phyloP scores from a whole-genome alignment of 352 stramenopile species.

The Phytopythium mirpurense region DNA sequence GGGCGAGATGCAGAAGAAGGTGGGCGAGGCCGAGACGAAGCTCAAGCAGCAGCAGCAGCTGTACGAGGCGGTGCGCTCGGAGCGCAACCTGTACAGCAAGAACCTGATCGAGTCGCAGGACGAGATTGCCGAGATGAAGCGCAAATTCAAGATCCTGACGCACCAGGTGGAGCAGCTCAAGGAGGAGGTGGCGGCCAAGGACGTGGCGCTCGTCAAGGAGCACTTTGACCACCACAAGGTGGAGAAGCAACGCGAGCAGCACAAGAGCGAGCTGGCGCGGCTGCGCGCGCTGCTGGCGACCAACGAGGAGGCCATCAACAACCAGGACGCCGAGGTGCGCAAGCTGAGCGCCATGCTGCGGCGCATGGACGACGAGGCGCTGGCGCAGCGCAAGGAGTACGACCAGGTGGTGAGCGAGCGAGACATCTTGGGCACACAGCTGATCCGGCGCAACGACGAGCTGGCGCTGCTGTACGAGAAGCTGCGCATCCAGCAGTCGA shows the following conservation, averaged over 20 bases:
- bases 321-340: slow-evolving; percentile 93
- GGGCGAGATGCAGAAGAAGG: slow-evolving; percentile 81
- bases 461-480: slow-evolving; percentile 97
- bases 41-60: slow-evolving; percentile 97
- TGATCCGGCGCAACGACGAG: slow-evolving; percentile 96
- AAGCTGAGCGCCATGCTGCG: slow-evolving; percentile 91
- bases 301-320: slow-evolving; percentile 92
- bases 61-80: slow-evolving; percentile 92
- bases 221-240: slow-evolving; percentile 95
- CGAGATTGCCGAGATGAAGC: slow-evolving; percentile 95
- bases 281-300: slow-evolving; percentile 83
- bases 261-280: slow-evolving; percentile 91
- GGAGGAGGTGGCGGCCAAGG: slow-evolving; percentile 94
- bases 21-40: slow-evolving; percentile 89
- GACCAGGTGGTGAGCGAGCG: slow-evolving; percentile 96
- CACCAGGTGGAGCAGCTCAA: slow-evolving; percentile 96
- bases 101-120: slow-evolving; percentile 95
- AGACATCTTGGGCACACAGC: slow-evolving; percentile 95
- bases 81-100: slow-evolving; percentile 95
- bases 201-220: slow-evolving; percentile 94
- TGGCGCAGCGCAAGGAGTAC: slow-evolving; percentile 94
- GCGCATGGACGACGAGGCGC: slow-evolving; percentile 91
- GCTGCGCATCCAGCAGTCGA: slow-evolving; percentile 95
- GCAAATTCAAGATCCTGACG: slow-evolving; percentile 97
- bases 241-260: slow-evolving; percentile 92